Evolutionary conservation across 2,329 filamentous ascomycete genomes (phyloP), one percentile per base, ranked within the genome.

Genomic region (Pseudopithomyces maydicus): DNA sequence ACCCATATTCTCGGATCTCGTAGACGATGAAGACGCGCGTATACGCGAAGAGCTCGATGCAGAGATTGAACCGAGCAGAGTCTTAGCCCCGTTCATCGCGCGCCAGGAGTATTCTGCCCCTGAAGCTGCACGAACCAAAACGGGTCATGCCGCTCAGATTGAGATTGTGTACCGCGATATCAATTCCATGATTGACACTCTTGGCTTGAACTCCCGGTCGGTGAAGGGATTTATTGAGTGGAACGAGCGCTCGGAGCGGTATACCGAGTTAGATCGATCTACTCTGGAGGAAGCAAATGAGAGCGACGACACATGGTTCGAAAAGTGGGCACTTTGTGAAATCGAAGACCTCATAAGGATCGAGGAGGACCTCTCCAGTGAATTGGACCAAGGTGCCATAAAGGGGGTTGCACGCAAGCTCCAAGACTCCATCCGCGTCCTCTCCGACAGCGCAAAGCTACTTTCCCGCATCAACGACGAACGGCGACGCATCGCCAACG

Each of bases 131-230:
- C 65, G 71, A 6, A 73, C 66, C 22, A 81, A 78, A 58, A 67
- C 72, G 32, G 81, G 80, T 8, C 68, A 74, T 43, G 73, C 78
- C 26, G 80, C 77, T 23, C 76, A 82, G 64, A 80, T 84, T 54
- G 80, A 84, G 66, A 77, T 77, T 50, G 70, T 83, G 50, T 95
- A 91, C 73, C 85, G 89, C 43, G 91, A 94, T 67, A 90, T 94
- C 72, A 94, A 95, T 74, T 90, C 90, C 12, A 99, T 98, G 95
- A 88, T 99, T 42, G 92, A 97, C 67, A 94, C 91, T 0, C 80
- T 98, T 39, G 94, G 94, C 10, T 84, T 97, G 48, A 98, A 98
- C 71, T 87, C 90, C 6, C 85, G 94, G 15, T 87, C 83, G 7
- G 67, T 89, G 41, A 76, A 81, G 19, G 79, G 82, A 0, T 88